Evolutionary conservation across 495 filamentous ascomycete genomes (phyloP).

Genomic region (Neurospora sp.): DNA sequence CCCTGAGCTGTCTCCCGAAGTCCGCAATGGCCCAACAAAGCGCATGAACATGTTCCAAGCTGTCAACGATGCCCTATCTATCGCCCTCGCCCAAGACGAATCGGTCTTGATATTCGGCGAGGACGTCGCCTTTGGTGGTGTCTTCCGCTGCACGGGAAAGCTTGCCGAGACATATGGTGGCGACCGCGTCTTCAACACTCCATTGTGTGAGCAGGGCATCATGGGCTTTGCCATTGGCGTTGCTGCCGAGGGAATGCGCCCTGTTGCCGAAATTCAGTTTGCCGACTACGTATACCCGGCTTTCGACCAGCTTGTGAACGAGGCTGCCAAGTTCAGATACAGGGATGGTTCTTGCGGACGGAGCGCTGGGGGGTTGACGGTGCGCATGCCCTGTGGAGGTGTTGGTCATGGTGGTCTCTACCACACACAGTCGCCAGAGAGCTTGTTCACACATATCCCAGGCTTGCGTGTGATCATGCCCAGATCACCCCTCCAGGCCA

Average conservation of each 20-base stretch:
- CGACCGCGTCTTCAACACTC: slow-evolving; percentile 93
- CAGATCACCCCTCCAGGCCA: slow-evolving; percentile 82
- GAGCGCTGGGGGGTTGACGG: slow-evolving; percentile 67
- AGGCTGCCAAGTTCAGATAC: slow-evolving; percentile 88
- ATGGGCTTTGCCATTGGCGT: slow-evolving; percentile 87
- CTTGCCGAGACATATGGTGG: slow-evolving; percentile 76
- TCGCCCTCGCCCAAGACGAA: slow-evolving; percentile 73
- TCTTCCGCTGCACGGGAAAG: slow-evolving; percentile 91
- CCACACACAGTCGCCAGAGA: slow-evolving; percentile 89
- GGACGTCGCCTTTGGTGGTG: slow-evolving; percentile 93
- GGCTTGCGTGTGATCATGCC: slow-evolving; percentile 86
- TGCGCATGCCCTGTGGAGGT: slow-evolving; percentile 88
- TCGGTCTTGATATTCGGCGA: slow-evolving; percentile 89
- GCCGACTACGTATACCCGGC: slow-evolving; percentile 96
- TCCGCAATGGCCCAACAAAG: slow-evolving; percentile 61
- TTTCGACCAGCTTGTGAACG: slow-evolving; percentile 96
- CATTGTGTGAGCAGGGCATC: slow-evolving; percentile 88
- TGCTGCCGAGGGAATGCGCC: slow-evolving; percentile 84
- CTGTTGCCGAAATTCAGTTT: slow-evolving; percentile 95
- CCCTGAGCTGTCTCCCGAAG: slow-evolving; percentile 51
- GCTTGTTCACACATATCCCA: slow-evolving; percentile 85
- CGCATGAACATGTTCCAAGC: slow-evolving; percentile 88
- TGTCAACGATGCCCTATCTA: slow-evolving; percentile 78
- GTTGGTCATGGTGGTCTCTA: slow-evolving; percentile 97
- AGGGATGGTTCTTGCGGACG: slow-evolving; percentile 64